phyloP scores from a whole-genome alignment of 2,329 filamentous ascomycete species.

The Dactylella cylindrospora region DNA sequence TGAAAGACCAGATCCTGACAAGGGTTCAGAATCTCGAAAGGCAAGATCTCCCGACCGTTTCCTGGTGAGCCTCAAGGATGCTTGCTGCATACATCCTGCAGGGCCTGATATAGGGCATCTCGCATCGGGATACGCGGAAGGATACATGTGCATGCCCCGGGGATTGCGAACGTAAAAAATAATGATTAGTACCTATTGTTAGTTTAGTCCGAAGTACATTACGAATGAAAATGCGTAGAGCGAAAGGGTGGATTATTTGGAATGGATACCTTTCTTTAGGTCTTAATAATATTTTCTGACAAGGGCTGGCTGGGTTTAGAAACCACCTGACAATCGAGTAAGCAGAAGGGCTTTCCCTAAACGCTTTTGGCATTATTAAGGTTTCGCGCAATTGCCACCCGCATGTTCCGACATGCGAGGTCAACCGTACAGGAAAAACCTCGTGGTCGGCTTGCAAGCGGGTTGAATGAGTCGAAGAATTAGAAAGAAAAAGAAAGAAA shows the following conservation, averaged over 20 bases:
- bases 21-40: slow-evolving; percentile 30
- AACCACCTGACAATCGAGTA: slow-evolving; percentile 4
- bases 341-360: slow-evolving; percentile 13
- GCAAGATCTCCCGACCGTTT: slow-evolving; percentile 27
- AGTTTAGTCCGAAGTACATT: slow-evolving; percentile 6
- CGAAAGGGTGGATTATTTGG: slow-evolving; percentile 40
- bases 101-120: slow-evolving; percentile 4
- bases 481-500: not conserved
- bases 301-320: too few relatives aligned
- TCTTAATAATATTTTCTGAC: too few relatives aligned
- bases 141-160: slow-evolving; percentile 25
- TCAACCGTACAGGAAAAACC: too few relatives aligned
- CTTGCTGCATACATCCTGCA: too few relatives aligned
- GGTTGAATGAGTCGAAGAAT: too few relatives aligned
- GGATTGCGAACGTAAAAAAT: slow-evolving; percentile 6
- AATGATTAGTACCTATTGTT: slow-evolving; percentile 42
- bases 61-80: slow-evolving; percentile 11
- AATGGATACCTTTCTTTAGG: too few relatives aligned
- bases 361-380: too few relatives aligned
- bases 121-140: slow-evolving; percentile 28
- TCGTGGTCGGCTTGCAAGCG: too few relatives aligned
- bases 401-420: slow-evolving; percentile 43
- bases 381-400: slow-evolving; percentile 35
- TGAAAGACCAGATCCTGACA: too few relatives aligned
- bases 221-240: slow-evolving; percentile 38